Conservation (phyloP, 352 stramenopile species). For the Phytophthora cactorum region DNA sequence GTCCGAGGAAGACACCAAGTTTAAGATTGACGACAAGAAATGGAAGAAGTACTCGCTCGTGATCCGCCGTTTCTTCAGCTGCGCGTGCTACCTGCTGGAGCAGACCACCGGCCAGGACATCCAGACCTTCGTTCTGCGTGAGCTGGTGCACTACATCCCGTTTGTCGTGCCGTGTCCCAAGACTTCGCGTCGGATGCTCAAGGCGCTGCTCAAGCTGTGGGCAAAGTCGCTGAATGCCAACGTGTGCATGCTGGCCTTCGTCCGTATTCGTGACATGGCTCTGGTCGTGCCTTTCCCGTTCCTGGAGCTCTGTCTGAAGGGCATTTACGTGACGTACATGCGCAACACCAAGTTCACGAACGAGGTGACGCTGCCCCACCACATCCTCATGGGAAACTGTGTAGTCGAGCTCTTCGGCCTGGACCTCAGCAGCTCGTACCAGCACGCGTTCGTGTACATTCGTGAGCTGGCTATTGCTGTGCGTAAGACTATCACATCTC, state of each 20-base stretch:
- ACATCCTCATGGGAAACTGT: slow-evolving; percentile 96
- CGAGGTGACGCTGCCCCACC: slow-evolving; percentile 81
- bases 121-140: slow-evolving; percentile 83
- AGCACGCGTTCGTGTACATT: slow-evolving; percentile 99
- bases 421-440: slow-evolving; percentile 97
- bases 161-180: slow-evolving; percentile 73
- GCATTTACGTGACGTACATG: slow-evolving; percentile 96
- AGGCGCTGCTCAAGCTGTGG: slow-evolving; percentile 89
- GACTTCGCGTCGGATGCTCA: slow-evolving; percentile 72
- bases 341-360: slow-evolving; percentile 96
- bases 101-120: slow-evolving; percentile 85
- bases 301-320: slow-evolving; percentile 96
- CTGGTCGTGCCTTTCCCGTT: slow-evolving; percentile 96
- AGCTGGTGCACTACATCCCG: slow-evolving; percentile 80
- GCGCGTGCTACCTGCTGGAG: slow-evolving; percentile 92
- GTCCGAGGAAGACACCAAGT: slow-evolving; percentile 37
- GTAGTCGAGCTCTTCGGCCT: slow-evolving; percentile 98
- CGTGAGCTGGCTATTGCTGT: slow-evolving; percentile 98
- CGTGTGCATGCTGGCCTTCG: slow-evolving; percentile 93
- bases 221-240: slow-evolving; percentile 80
- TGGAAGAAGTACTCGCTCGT: slow-evolving; percentile 85
- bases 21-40: slow-evolving; percentile 79
- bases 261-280: slow-evolving; percentile 96
- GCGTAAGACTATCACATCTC: slow-evolving; percentile 95
- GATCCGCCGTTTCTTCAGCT: slow-evolving; percentile 93